Evolutionary conservation across 106 monocot species (phyloP).

Genomic region (Vanilla planifolia): DNA sequence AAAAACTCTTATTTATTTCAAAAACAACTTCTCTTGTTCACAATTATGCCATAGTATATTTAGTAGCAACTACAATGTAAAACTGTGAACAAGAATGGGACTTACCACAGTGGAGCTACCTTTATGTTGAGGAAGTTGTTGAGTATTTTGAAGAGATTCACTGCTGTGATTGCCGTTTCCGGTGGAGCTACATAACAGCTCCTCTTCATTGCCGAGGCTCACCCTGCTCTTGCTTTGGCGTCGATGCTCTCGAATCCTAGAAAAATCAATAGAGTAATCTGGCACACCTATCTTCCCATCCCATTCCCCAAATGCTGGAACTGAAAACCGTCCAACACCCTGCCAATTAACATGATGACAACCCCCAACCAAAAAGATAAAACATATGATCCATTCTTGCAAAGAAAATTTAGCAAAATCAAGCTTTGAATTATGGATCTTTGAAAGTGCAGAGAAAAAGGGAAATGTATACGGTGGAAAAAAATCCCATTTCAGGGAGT

Average conservation of each 20-base stretch:
- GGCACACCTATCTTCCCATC: constrained; percentile 9
- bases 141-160: not conserved
- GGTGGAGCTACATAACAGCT: not conserved
- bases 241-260: constrained; percentile 11
- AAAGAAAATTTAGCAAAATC: too few species aligned
- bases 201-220: constrained; percentile 10
- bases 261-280: constrained; percentile 10
- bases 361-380: not conserved
- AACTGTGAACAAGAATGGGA: not conserved
- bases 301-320: constrained; percentile 13
- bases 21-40: not conserved
- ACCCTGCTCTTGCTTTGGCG: not conserved
- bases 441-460: too few species aligned
- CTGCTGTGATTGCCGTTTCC: not conserved
- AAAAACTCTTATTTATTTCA: not conserved
- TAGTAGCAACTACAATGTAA: not conserved
- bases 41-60: not conserved
- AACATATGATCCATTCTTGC: too few species aligned
- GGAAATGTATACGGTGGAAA: too few species aligned
- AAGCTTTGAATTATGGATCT: too few species aligned
- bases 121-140: not conserved
- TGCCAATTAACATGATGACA: not conserved
- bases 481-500: too few species aligned
- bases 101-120: constrained; percentile 1
- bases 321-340: not conserved